Evolutionary conservation across 2,329 filamentous ascomycete species (phyloP).

Genomic region (Pseudopyrenochaeta lycopersici): DNA sequence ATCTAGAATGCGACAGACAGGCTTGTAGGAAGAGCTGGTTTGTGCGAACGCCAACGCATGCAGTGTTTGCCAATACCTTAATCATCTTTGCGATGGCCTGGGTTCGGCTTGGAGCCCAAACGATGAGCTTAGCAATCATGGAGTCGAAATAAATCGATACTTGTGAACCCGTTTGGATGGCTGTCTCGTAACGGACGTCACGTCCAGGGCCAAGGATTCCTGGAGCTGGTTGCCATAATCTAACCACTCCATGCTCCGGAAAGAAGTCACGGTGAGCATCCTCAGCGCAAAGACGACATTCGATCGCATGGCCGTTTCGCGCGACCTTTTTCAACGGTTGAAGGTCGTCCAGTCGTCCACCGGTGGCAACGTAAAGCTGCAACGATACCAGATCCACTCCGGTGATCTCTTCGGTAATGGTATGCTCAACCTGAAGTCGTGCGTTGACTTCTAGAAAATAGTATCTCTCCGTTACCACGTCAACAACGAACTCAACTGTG

Average conservation of each 20-base stretch:
- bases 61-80: slow-evolving; percentile 8
- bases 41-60: slow-evolving; percentile 9
- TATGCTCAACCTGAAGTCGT: slow-evolving; percentile 66
- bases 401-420: slow-evolving; percentile 59
- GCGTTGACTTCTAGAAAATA: slow-evolving; percentile 72
- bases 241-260: slow-evolving; percentile 37
- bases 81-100: slow-evolving; percentile 50
- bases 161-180: slow-evolving; percentile 46
- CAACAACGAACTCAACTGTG: slow-evolving; percentile 90
- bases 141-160: slow-evolving; percentile 59
- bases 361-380: slow-evolving; percentile 4
- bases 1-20: slow-evolving; percentile 6
- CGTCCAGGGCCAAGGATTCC: slow-evolving; percentile 1
- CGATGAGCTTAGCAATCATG: slow-evolving; percentile 58
- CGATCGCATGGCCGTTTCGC: slow-evolving; percentile 54
- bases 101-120: slow-evolving; percentile 52
- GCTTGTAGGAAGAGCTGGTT: slow-evolving; percentile 11
- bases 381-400: slow-evolving; percentile 5
- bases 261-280: slow-evolving; percentile 50
- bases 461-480: slow-evolving; percentile 81
- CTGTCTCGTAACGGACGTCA: slow-evolving; percentile 49
- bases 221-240: slow-evolving; percentile 43
- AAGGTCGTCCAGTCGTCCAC: slow-evolving; percentile 25
- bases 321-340: slow-evolving; percentile 14
- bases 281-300: slow-evolving; percentile 57